phyloP scores from a whole-genome alignment of 345 rosid species.

The Mangifera indica region DNA sequence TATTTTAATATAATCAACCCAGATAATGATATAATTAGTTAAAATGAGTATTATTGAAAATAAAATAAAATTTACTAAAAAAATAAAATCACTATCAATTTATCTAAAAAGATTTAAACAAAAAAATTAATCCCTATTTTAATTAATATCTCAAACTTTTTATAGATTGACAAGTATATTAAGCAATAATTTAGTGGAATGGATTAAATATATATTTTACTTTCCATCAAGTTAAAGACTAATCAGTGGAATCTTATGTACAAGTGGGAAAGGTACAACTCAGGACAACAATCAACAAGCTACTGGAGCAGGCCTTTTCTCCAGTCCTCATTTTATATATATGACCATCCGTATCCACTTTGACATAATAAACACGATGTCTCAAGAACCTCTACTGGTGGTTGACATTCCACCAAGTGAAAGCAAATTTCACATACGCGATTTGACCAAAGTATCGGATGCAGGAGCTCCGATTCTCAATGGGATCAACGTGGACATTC shows the following conservation, averaged over 20 bases:
- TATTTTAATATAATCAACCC: too few relatives aligned
- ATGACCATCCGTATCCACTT: neutral
- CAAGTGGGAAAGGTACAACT: neutral
- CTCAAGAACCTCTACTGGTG: slow-evolving; percentile 41
- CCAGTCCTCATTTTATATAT: neutral
- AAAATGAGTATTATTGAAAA: too few relatives aligned
- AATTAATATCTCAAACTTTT: too few relatives aligned
- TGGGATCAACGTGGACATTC: slow-evolving; percentile 55
- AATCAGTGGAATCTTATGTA: neutral
- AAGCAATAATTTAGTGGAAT: too few relatives aligned
- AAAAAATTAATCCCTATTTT: too few relatives aligned
- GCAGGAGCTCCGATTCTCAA: slow-evolving; percentile 50
- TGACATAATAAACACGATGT: neutral
- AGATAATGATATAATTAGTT: too few relatives aligned
- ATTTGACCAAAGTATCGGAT: slow-evolving; percentile 47
- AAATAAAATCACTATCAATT: too few relatives aligned
- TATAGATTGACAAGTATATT: too few relatives aligned
- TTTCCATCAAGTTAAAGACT: too few relatives aligned
- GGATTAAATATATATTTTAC: too few relatives aligned
- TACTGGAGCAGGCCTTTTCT: neutral
- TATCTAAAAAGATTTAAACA: too few relatives aligned
- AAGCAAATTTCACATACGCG: slow-evolving; percentile 48
- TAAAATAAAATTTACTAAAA: too few relatives aligned
- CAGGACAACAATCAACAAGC: neutral
- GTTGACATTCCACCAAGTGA: slow-evolving; percentile 24